phyloP scores from a whole-genome alignment of 257 asterid species.

The Oldenlandia corymbosa region DNA sequence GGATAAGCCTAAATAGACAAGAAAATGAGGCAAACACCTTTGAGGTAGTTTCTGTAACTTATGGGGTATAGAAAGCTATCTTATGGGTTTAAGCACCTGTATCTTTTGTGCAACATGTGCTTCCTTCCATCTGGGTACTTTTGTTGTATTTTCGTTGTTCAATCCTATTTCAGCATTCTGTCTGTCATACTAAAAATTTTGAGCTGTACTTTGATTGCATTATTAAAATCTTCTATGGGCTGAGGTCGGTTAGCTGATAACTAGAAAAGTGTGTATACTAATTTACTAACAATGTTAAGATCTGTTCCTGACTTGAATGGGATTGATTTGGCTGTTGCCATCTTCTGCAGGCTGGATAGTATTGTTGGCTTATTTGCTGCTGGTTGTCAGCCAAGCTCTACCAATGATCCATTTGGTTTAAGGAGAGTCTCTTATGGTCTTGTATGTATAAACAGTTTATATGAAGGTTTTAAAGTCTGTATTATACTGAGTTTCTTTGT shows the following conservation, averaged over 20 bases:
- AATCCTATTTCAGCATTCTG: no score
- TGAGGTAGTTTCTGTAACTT: no score
- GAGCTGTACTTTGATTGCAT: background rate
- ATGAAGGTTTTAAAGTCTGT: background rate
- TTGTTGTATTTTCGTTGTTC: no score
- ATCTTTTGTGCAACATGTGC: background rate
- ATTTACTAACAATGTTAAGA: background rate
- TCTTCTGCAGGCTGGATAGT: slow-evolving; percentile 79
- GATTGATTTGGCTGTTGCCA: background rate
- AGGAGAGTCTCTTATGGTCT: slow-evolving; percentile 92
- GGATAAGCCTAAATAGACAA: no score
- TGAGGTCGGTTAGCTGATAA: background rate
- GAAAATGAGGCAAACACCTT: no score
- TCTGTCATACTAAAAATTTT: no score
- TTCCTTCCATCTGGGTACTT: background rate
- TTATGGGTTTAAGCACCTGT: background rate
- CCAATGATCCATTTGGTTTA: slow-evolving; percentile 87
- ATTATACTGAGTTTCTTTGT: no score
- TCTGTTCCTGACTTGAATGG: background rate
- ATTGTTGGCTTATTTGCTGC: slow-evolving; percentile 94
- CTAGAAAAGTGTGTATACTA: background rate
- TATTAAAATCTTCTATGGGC: background rate
- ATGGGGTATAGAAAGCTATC: background rate
- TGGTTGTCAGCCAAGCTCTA: slow-evolving; percentile 94
- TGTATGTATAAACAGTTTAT: slow-evolving; percentile 41